Evolutionary conservation across 768 basidiomycete genomes (phyloP), one percentile per base, ranked within the genome.

Genomic region (Tylopilus intermedius): DNA sequence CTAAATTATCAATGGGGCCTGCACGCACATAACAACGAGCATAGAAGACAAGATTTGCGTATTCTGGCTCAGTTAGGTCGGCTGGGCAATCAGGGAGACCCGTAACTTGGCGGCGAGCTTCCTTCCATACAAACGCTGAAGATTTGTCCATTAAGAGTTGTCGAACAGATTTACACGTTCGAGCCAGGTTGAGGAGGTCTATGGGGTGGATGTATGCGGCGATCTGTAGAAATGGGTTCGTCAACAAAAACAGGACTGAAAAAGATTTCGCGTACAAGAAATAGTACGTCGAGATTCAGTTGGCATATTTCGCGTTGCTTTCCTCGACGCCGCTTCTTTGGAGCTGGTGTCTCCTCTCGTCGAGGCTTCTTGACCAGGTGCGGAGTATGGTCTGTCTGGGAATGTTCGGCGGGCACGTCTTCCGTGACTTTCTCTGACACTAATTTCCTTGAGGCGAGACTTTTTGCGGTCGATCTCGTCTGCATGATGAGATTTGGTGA

Each of bases 61-160:
- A 47, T 11, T 47, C 51, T 2, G n/a, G 51, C 29, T 53, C 45
- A 14, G 44, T 51, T 29, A 51, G 38, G 44, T 51, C 44, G 27
- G 14, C 9, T 26, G 50, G 50, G 15, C 44, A 53, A 8, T 42
- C 24, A 9, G 51, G 51, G 3, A 47, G 45, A 4, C 30, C 32
- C 0, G 21, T 9, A 13, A 42, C 24, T 27, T 47, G 45, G 22
- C n/a, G 1, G n/a, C 39, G 45, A 41, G 32, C 32, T 4, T 30
- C 18, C 32, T 42, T 46, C 51, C 50, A 51, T 13, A 45, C 38
- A 15, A 45, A 40, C 3, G 15, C 10, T 1, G 29, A 45, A 10
- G 26, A 30, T 30, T 40, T 32, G 15, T 39, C 37, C 50, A 51
- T 51, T 21, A 51, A 2, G 3, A 51, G 50, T 2, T 45, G 44